phyloP scores from a whole-genome alignment of 2,329 filamentous ascomycete species.

The Simplicillium sp. region DNA sequence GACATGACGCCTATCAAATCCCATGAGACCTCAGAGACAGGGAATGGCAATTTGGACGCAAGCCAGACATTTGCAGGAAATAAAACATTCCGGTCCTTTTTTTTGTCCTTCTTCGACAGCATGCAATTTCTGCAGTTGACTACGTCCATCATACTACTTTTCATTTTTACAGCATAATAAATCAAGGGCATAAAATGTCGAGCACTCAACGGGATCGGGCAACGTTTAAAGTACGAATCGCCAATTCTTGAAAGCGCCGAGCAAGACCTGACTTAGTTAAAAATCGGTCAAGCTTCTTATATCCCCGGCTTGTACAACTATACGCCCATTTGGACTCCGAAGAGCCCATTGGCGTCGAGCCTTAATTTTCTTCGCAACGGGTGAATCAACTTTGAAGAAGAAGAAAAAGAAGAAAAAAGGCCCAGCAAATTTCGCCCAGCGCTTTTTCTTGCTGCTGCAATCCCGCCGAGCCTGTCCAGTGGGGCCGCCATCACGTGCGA shows the following conservation, averaged over 20 bases:
- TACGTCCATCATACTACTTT: constrained; percentile 1
- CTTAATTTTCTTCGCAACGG: constrained; percentile 44
- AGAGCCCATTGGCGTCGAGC: constrained; percentile 33
- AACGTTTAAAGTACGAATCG: constrained; percentile 40
- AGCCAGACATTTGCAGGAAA: too few relatives aligned
- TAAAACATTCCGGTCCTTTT: too few relatives aligned
- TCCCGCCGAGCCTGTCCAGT: neutral
- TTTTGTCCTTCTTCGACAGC: too few relatives aligned
- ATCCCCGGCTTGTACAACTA: constrained; percentile 53
- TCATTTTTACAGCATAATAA: constrained; percentile 10
- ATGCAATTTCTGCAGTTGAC: too few relatives aligned
- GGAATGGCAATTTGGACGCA: too few relatives aligned
- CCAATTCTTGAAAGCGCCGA: constrained; percentile 57
- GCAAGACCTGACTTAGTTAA: constrained; percentile 9
- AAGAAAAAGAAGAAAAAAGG: constrained; percentile 13
- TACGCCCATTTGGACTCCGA: constrained; percentile 27
- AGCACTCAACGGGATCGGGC: constrained; percentile 56
- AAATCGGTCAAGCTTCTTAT: constrained; percentile 29
- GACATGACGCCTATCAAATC: too few relatives aligned
- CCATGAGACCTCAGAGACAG: too few relatives aligned
- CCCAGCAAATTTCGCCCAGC: neutral
- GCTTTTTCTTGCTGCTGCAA: neutral
- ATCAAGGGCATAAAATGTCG: constrained; percentile 32
- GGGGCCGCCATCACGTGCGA: neutral
- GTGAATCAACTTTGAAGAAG: constrained; percentile 44